Conservation (phyloP, 495 filamentous ascomycete genomes). For the Hypoxylon fragiforme region DNA sequence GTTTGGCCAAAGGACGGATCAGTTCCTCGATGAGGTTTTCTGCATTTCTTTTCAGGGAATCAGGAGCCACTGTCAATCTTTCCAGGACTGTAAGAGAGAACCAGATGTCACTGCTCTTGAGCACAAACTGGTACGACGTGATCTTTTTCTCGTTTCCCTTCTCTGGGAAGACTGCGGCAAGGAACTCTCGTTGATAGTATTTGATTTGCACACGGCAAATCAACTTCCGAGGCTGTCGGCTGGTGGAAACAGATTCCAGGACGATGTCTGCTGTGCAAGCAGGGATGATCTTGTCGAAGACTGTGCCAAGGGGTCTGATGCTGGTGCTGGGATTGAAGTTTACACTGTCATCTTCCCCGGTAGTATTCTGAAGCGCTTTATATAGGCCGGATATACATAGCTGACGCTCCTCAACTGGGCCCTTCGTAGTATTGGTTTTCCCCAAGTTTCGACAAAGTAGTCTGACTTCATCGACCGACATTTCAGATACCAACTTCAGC, state of each 20-base stretch:
- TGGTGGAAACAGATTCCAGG: background rate
- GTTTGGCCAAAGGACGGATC: conserved; percentile 2
- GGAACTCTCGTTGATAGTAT: background rate
- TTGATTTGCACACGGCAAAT: background rate
- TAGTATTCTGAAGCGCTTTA: conserved; percentile 1
- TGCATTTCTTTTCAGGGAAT: conserved; percentile 11
- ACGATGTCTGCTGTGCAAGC: conserved; percentile 17
- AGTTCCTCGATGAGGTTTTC: conserved; percentile 12
- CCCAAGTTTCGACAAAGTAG: conserved; percentile 27
- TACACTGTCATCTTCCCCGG: background rate
- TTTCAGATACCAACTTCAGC: conserved; percentile 22
- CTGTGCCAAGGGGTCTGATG: conserved; percentile 13
- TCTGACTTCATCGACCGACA: conserved; percentile 30
- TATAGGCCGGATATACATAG: conserved; percentile 17
- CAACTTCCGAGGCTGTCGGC: background rate
- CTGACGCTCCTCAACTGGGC: conserved; percentile 4
- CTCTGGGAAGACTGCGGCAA: background rate
- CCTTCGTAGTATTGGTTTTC: background rate
- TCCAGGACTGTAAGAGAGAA: conserved; percentile 1
- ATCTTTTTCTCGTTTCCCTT: conserved; percentile 1
- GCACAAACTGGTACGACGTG: conserved; percentile 13
- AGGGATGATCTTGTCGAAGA: conserved; percentile 26
- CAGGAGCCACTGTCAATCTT: background rate
- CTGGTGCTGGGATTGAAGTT: background rate
- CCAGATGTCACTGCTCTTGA: background rate